Percentiles rank a stretch among this genome's conserved stretches.
phyloP scores from a whole-genome alignment of 192 early-diverging fungal species.

The Backusella parvicylindrica region DNA sequence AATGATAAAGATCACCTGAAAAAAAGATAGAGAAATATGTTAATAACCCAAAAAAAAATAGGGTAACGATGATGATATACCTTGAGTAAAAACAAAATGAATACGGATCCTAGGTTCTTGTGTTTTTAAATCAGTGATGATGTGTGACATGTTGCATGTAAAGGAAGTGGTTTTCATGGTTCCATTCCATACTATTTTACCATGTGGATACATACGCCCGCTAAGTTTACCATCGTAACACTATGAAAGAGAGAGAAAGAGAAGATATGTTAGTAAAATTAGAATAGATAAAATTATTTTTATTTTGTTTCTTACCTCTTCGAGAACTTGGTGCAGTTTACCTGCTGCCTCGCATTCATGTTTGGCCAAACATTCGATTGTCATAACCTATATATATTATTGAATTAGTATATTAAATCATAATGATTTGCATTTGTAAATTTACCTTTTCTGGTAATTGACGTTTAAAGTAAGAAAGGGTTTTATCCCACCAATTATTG shows the following conservation, averaged over 20 bases:
- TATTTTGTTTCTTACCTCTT: constrained; percentile 1
- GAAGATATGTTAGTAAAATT: background rate
- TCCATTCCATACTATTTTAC: constrained; percentile 21
- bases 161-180: background rate
- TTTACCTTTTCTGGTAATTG: constrained; percentile 2
- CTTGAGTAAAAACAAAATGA: background rate
- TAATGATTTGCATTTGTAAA: too few relatives aligned
- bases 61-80: background rate
- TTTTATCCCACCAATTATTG: background rate
- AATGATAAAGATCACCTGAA: background rate
- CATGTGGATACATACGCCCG: constrained; percentile 16
- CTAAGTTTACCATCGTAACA: constrained; percentile 23
- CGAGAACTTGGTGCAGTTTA: constrained; percentile 26
- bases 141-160: constrained; percentile 1
- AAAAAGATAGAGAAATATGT: background rate
- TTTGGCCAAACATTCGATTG: constrained; percentile 10
- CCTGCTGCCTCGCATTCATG: constrained; percentile 21
- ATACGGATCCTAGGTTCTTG: background rate
- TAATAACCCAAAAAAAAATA: background rate
- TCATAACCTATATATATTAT: background rate
- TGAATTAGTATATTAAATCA: too few relatives aligned
- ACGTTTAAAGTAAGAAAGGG: background rate
- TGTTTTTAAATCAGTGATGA: background rate
- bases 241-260: too few relatives aligned
- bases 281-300: too few relatives aligned